Conservation (phyloP, 2,329 filamentous ascomycete genomes). For the Exophiala sp. region DNA sequence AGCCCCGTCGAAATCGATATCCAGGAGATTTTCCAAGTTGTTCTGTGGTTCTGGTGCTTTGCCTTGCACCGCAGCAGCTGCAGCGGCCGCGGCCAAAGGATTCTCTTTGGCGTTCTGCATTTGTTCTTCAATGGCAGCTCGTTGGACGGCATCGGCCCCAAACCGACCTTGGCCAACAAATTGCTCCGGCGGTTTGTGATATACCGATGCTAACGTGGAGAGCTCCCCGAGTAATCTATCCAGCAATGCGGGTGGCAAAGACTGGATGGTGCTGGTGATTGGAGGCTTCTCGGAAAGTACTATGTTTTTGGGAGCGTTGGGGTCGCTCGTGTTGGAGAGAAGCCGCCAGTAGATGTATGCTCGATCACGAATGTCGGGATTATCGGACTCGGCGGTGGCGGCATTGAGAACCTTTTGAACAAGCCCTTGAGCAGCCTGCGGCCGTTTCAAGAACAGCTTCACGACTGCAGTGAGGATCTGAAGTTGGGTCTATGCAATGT, state of each 20-base stretch:
- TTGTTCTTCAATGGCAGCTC: constrained; percentile 93
- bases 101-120: constrained; percentile 87
- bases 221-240: constrained; percentile 88
- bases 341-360: constrained; percentile 98
- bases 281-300: constrained; percentile 90
- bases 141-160: constrained; percentile 88
- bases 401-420: constrained; percentile 92
- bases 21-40: constrained; percentile 90
- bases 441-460: constrained; percentile 95
- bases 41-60: constrained; percentile 52
- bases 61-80: constrained; percentile 56
- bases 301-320: constrained; percentile 85
- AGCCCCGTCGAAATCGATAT: constrained; percentile 92
- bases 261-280: constrained; percentile 90
- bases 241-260: constrained; percentile 72
- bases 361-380: constrained; percentile 92
- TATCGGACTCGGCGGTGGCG: constrained; percentile 91
- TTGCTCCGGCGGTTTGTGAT: constrained; percentile 97
- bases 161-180: constrained; percentile 94
- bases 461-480: constrained; percentile 96
- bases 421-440: constrained; percentile 79
- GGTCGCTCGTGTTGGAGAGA: constrained; percentile 71
- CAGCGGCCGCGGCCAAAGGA: constrained; percentile 80
- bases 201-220: constrained; percentile 91
- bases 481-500: constrained; percentile 68